These are phyloP conservation scores for Leucoagaricus sp. DNA, from an alignment of 1,284 basidiomycete species.

Conservation along the genomic window DNA sequence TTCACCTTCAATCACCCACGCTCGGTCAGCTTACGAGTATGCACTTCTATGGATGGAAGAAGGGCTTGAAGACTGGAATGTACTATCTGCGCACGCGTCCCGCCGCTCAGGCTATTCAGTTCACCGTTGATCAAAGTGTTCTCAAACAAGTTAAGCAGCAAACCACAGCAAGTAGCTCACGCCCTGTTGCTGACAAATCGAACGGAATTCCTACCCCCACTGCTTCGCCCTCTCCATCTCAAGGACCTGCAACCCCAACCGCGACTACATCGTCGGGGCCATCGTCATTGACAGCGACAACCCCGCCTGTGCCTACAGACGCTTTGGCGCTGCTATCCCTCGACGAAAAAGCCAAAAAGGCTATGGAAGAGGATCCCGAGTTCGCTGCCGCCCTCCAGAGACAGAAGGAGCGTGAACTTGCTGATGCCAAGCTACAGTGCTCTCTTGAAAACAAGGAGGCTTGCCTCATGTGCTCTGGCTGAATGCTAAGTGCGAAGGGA, in stretches of 20 bases:
- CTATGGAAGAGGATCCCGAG: constrained; percentile 71
- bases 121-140: constrained; percentile 88
- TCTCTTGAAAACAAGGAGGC: constrained; percentile 90
- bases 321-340: constrained; percentile 31
- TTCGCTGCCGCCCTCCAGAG: constrained; percentile 81
- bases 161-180: constrained; percentile 31
- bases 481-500: constrained; percentile 22
- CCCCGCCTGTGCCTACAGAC: constrained; percentile 19
- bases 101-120: constrained; percentile 95
- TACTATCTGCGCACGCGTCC: constrained; percentile 96
- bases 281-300: constrained; percentile 23
- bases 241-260: constrained; percentile 17
- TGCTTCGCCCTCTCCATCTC: constrained; percentile 14
- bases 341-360: constrained; percentile 48
- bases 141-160: constrained; percentile 72
- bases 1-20: constrained; percentile 92
- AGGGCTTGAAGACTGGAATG: constrained; percentile 98
- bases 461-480: constrained; percentile 85
- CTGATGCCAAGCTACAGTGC: constrained; percentile 81
- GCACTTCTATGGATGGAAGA: constrained; percentile 99
- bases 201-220: constrained; percentile 17
- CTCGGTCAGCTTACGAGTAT: constrained; percentile 95
- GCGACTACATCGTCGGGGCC: constrained; percentile 17
- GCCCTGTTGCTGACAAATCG: constrained; percentile 21
- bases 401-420: constrained; percentile 74